These are phyloP conservation scores for Ophiocordyceps unilateralis DNA, from an alignment of 2,329 filamentous ascomycete genomes.

Conservation along the genomic window DNA sequence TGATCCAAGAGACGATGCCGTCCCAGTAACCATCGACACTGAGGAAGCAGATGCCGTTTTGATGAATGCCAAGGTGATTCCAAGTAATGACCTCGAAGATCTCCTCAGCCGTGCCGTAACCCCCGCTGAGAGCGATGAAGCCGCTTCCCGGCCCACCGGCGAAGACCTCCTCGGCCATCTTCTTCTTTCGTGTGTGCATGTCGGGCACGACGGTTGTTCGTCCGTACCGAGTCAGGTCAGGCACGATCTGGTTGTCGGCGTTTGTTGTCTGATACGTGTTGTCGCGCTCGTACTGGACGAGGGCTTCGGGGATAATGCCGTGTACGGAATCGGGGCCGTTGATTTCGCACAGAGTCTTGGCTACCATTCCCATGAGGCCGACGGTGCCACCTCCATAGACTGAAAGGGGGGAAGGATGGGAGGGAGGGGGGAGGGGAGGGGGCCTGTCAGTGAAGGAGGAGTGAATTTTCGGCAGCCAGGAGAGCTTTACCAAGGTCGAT, in stretches of 20 bases:
- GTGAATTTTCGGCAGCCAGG: too few relatives aligned
- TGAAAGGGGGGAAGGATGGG: slow-evolving; percentile 13
- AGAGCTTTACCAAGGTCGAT: slow-evolving; percentile 48
- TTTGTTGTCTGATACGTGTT: slow-evolving; percentile 31
- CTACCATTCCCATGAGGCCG: slow-evolving; percentile 89
- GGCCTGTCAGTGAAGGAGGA: neutral
- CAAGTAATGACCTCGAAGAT: slow-evolving; percentile 81
- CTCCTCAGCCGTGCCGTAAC: slow-evolving; percentile 93
- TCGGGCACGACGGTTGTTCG: slow-evolving; percentile 76
- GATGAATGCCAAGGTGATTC: slow-evolving; percentile 94
- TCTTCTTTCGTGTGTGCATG: slow-evolving; percentile 90
- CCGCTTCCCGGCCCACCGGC: slow-evolving; percentile 66
- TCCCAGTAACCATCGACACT: slow-evolving; percentile 91
- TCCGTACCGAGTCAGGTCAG: slow-evolving; percentile 54
- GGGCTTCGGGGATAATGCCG: slow-evolving; percentile 78
- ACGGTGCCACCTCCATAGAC: slow-evolving; percentile 93
- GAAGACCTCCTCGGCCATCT: slow-evolving; percentile 83
- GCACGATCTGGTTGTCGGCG: slow-evolving; percentile 35
- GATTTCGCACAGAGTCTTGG: slow-evolving; percentile 68
- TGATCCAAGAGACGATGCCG: slow-evolving; percentile 68
- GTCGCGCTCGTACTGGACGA: slow-evolving; percentile 64
- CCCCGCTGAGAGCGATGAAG: slow-evolving; percentile 76
- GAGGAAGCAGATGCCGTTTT: slow-evolving; percentile 57
- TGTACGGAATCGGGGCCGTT: slow-evolving; percentile 70
- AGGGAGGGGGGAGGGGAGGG: too few relatives aligned